phyloP scores from a whole-genome alignment of 768 basidiomycete genomes.

The Udeniomyces megalosporus region DNA sequence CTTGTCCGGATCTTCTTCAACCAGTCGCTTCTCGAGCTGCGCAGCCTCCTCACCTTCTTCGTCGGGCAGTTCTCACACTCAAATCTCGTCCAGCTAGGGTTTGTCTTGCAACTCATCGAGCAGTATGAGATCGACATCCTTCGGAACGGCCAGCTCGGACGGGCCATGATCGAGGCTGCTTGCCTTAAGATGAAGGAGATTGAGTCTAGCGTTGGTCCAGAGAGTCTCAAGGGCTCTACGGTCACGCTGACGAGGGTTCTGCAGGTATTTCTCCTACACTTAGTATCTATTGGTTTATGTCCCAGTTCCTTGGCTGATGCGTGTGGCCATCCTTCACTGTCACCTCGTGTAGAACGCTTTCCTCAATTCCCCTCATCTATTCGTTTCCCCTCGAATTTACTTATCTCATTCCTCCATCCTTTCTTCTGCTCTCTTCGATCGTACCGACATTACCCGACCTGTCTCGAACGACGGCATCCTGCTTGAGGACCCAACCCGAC shows the following conservation, averaged over 20 bases:
- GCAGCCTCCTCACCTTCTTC: constrained; percentile 3
- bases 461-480: not conserved
- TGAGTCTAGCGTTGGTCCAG: not conserved
- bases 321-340: not conserved
- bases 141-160: not conserved
- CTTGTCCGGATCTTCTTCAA: not conserved
- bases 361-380: constrained; percentile 9
- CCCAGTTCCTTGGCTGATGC: not conserved
- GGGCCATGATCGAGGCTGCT: constrained; percentile 4
- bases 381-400: constrained; percentile 7
- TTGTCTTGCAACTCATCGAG: constrained; percentile 6
- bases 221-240: not conserved
- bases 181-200: constrained; percentile 2
- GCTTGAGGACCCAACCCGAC: not conserved
- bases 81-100: constrained; percentile 11
- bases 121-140: not conserved
- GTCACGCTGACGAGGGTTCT: not conserved
- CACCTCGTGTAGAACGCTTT: not conserved
- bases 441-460: constrained; percentile 1
- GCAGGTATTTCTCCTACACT: not conserved
- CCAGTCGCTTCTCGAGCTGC: constrained; percentile 6
- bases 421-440: not conserved
- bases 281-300: too few relatives aligned
- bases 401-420: not conserved
- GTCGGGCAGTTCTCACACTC: not conserved